These are phyloP conservation scores for Aspergillus sp. DNA, from an alignment of 2,329 filamentous ascomycete genomes.

Conservation along the genomic window DNA sequence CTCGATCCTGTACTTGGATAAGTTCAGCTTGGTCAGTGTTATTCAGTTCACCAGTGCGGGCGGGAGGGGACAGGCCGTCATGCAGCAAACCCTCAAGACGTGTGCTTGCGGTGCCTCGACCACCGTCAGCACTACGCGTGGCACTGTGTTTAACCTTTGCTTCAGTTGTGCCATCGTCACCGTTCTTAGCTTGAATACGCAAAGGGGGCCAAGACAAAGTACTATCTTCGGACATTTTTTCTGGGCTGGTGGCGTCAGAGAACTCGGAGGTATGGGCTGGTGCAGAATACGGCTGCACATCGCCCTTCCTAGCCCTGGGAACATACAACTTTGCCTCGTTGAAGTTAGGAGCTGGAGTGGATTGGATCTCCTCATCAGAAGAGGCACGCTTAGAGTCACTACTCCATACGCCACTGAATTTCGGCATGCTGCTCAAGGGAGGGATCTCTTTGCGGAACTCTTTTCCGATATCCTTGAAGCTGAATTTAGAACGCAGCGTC, in stretches of 20 bases:
- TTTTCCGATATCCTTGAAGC: constrained; percentile 30
- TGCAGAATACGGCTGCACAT: constrained; percentile 15
- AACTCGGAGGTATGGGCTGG: constrained; percentile 11
- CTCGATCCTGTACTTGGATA: constrained; percentile 10
- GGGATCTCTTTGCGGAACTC: constrained; percentile 21
- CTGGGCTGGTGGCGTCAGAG: neutral
- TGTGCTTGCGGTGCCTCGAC: neutral
- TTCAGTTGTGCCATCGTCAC: neutral
- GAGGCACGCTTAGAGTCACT: neutral
- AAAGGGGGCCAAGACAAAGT: constrained; percentile 6
- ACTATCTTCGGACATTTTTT: constrained; percentile 1
- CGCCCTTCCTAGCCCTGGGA: constrained; percentile 12
- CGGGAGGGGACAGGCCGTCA: constrained; percentile 18
- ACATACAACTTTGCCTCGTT: constrained; percentile 17
- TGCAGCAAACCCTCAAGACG: constrained; percentile 14
- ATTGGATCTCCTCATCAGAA: neutral
- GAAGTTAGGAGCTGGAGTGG: neutral
- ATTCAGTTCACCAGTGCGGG: constrained; percentile 15
- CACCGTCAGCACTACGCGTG: neutral
- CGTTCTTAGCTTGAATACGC: neutral
- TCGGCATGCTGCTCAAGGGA: constrained; percentile 12
- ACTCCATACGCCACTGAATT: neutral
- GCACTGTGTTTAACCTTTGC: constrained; percentile 4
- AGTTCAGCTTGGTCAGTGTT: constrained; percentile 16
- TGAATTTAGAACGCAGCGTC: constrained; percentile 29